Evolutionary conservation across 2,329 filamentous ascomycete genomes (phyloP).

Genomic region (Colletotrichum sp.): DNA sequence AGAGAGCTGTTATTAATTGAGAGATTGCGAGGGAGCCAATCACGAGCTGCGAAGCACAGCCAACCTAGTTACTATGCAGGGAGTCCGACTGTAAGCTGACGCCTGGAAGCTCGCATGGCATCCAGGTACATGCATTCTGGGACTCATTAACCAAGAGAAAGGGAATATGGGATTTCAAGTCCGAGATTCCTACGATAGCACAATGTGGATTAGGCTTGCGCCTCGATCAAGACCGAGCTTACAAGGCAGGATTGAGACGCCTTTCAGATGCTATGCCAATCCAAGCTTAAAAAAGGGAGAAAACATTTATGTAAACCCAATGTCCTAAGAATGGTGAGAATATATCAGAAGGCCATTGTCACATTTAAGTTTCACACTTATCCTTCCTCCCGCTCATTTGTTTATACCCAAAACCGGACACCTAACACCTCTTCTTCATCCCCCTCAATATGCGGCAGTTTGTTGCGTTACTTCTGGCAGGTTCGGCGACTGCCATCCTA

Average conservation of each 20-base stretch:
- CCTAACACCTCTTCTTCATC: fast-evolving
- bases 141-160: background rate
- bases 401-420: background rate
- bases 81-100: background rate
- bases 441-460: background rate
- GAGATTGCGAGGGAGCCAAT: background rate
- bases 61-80: background rate
- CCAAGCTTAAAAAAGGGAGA: too few relatives aligned
- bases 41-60: background rate
- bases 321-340: background rate
- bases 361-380: background rate
- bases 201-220: background rate
- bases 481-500: background rate
- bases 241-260: background rate
- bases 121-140: background rate
- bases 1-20: background rate
- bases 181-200: background rate
- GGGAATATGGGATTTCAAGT: background rate
- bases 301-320: background rate
- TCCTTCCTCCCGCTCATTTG: background rate
- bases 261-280: background rate
- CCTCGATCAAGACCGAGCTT: background rate
- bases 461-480: background rate
- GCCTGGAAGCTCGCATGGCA: background rate
- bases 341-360: background rate